Conservation (phyloP, 352 stramenopile species). For the Blastocystis sp. region DNA sequence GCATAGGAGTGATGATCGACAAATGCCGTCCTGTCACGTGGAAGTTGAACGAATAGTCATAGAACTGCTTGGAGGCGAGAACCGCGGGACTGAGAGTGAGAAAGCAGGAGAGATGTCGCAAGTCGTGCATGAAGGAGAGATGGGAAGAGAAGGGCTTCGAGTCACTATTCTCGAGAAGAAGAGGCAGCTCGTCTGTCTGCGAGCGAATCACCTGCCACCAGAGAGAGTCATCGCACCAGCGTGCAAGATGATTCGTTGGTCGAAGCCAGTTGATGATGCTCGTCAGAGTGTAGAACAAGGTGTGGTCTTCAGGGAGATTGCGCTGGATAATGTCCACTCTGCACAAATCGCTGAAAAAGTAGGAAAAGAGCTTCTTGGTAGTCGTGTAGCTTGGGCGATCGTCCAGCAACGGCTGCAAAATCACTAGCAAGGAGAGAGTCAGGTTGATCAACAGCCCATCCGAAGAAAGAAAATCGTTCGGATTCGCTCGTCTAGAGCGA, state of each 20-base stretch:
- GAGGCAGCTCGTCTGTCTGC: not conserved
- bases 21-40: not conserved
- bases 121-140: not conserved
- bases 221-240: not conserved
- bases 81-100: not conserved
- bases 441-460: conserved; percentile 41
- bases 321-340: conserved; percentile 23
- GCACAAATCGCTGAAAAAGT: conserved; percentile 12
- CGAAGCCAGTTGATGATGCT: conserved; percentile 35
- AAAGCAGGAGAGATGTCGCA: not conserved
- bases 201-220: conserved; percentile 15
- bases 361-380: conserved; percentile 22
- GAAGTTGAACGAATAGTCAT: conserved; percentile 51
- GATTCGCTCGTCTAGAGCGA: not conserved
- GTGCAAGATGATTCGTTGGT: not conserved
- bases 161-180: not conserved
- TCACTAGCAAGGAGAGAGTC: not conserved
- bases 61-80: not conserved
- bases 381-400: not conserved
- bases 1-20: not conserved
- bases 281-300: not conserved
- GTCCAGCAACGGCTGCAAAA: not conserved
- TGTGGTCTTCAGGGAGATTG: not conserved
- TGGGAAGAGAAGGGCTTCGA: not conserved
- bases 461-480: not conserved